Conservation (phyloP, 768 basidiomycete species). For the Auricularia cornea region DNA sequence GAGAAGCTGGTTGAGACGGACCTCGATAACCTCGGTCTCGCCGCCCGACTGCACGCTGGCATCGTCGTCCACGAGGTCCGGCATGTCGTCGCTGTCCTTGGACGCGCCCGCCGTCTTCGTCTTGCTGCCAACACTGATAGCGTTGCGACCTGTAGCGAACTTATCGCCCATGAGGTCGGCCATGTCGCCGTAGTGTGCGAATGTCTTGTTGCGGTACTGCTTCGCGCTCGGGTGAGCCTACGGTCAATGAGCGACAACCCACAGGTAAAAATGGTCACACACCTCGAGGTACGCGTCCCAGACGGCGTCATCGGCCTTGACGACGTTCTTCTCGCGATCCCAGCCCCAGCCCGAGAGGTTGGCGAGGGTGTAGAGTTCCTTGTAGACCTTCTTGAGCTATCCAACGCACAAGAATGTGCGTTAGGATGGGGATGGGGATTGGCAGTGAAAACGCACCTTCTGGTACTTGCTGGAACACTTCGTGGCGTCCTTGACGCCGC, state of each 20-base stretch:
- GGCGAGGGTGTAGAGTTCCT: background rate
- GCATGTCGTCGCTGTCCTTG: background rate
- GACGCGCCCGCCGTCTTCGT: background rate
- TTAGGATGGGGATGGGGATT: too few relatives aligned
- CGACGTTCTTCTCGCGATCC: background rate
- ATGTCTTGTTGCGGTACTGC: background rate
- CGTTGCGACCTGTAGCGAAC: background rate
- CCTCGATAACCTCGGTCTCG: too few relatives aligned
- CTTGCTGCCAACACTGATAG: background rate
- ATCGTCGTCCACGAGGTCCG: background rate
- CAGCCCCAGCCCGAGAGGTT: background rate
- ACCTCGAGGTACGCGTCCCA: background rate
- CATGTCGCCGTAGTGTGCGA: background rate
- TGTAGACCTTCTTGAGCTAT: background rate
- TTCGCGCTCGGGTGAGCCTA: background rate
- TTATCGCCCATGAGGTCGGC: background rate
- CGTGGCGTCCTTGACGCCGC: background rate
- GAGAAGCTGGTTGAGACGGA: too few relatives aligned
- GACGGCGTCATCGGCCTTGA: background rate
- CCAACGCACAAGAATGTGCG: background rate
- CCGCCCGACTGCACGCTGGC: background rate
- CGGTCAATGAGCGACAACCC: background rate
- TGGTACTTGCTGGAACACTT: background rate
- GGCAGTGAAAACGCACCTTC: background rate
- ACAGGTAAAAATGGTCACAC: background rate